These are phyloP conservation scores for Emiliania huxleyi DNA, from an alignment of 78 protist genomes.

Conservation along the genomic window DNA sequence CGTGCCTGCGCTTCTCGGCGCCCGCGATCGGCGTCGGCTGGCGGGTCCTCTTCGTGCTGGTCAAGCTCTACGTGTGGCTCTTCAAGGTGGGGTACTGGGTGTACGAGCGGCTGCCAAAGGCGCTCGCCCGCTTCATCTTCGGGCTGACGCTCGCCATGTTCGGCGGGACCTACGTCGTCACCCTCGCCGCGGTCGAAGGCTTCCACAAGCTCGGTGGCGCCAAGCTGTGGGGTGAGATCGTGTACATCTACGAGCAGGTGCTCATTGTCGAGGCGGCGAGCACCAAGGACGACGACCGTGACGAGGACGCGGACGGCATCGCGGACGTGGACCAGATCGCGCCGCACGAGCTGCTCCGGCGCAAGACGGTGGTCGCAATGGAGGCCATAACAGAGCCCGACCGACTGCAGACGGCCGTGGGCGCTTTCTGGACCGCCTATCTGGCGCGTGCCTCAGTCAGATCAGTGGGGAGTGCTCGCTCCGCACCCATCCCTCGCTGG, in stretches of 20 bases:
- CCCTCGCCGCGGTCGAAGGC: not conserved
- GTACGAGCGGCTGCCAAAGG: not conserved
- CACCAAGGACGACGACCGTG: not conserved
- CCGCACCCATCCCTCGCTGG: no score
- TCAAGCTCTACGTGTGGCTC: not conserved
- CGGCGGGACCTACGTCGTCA: not conserved
- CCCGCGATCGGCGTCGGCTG: not conserved
- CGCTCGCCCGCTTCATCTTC: not conserved
- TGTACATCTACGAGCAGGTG: not conserved
- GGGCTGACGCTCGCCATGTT: not conserved
- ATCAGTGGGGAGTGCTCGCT: no score
- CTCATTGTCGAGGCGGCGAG: not conserved
- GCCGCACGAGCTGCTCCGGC: not conserved
- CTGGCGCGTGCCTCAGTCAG: no score
- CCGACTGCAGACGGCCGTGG: not conserved
- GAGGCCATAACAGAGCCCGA: not conserved
- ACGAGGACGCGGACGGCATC: not conserved
- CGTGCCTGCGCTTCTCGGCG: no score
- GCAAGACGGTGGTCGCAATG: not conserved
- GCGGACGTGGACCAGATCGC: not conserved
- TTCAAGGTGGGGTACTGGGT: not conserved
- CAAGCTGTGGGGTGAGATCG: not conserved
- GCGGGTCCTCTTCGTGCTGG: not conserved
- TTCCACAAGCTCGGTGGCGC: not conserved
- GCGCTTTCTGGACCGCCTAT: not conserved